Evolutionary conservation across 2,329 filamentous ascomycete genomes (phyloP), one percentile per base, ranked within the genome.

Genomic region (Venturia pyrina): DNA sequence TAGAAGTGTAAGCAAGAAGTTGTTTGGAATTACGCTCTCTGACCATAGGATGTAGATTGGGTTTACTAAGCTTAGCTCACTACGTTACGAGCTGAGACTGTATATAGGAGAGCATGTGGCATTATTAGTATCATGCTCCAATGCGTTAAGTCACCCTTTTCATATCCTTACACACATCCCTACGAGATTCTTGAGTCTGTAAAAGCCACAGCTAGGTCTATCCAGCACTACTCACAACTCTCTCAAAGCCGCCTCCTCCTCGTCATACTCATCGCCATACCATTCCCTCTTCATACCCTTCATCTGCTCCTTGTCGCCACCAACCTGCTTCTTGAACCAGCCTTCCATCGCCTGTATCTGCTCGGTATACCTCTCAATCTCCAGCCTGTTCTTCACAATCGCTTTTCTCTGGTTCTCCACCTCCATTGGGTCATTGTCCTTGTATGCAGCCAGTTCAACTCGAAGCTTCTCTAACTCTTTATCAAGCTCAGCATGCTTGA

Each of bases 201-300:
- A 53, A 3, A 53, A 8, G 28, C 21, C 21, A n/a, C 48, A 53
- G 21, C 21, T 28, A 28, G 21, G 6, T 53, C 48, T 10, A 28
- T 48, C 21, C 48, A 41, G 57, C 15, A 48, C 17, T 28, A 3
- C 24, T 65, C 46, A 66, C 34, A 67, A 44, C 41, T 67, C 66
- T 24, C 66, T 68, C 68, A 85, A 73, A 8, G 81, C 79, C 60
- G 79, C 78, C 48, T 81, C 82, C 65, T 86, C 83, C 65, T 81
- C 74, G 65, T 79, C 80, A 70, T 79, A 85, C 69, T 86, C 82
- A 28, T 79, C 79, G 10, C 80, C 82, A 69, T 85, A 86, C 62
- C 77, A 78, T 57, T 77, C 75, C 64, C 74, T 76, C 70, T 79
- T 77, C 19, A 83, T 71, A 3, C 68, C 69, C n/a, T 75, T 69